Conservation (phyloP, 2,329 filamentous ascomycete genomes). For the Pseudopyricularia cyperi region DNA sequence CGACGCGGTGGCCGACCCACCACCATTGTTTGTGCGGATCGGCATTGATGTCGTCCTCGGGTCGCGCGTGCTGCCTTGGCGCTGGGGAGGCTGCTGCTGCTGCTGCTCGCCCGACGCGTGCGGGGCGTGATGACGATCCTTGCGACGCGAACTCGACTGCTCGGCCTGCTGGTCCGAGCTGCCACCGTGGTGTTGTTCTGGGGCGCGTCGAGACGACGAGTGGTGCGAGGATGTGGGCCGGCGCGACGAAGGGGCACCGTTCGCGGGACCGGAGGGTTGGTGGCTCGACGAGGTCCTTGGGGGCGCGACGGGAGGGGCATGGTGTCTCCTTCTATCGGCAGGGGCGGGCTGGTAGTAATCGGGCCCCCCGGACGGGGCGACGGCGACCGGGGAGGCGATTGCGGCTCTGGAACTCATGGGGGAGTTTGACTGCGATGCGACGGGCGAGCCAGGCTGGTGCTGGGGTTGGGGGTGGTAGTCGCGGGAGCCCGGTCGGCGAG, state of each 20-base stretch:
- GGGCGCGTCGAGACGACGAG: conserved; percentile 24
- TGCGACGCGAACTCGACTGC: conserved; percentile 23
- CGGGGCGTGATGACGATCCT: conserved; percentile 16
- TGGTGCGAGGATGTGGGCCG: conserved; percentile 27
- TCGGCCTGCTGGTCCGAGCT: conserved; percentile 13
- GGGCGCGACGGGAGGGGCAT: conserved; percentile 59
- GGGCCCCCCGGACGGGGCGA: conserved; percentile 19
- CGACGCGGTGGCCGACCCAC: conserved; percentile 29
- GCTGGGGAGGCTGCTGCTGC: conserved; percentile 16
- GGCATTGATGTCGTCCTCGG: conserved; percentile 27
- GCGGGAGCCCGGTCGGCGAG: conserved; percentile 38
- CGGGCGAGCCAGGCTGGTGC: conserved; percentile 3
- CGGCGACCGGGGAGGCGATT: conserved; percentile 25
- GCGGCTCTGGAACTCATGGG: conserved; percentile 35
- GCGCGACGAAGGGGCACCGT: conserved; percentile 26
- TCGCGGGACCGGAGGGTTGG: conserved; percentile 13
- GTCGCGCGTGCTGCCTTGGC: conserved; percentile 25
- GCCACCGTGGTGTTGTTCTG: conserved; percentile 15
- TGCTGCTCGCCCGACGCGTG: conserved; percentile 2
- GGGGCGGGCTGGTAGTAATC: conserved; percentile 27
- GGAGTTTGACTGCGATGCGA: conserved; percentile 19
- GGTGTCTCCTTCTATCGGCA: conserved; percentile 42
- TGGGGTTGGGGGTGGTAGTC: conserved; percentile 16
- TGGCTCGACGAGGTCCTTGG: conserved; percentile 68
- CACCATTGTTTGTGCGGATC: conserved; percentile 24